Percentiles rank a stretch among this genome's conserved stretches.
phyloP scores from a whole-genome alignment of 148 eudicot species.

The Agrostemma githago region DNA sequence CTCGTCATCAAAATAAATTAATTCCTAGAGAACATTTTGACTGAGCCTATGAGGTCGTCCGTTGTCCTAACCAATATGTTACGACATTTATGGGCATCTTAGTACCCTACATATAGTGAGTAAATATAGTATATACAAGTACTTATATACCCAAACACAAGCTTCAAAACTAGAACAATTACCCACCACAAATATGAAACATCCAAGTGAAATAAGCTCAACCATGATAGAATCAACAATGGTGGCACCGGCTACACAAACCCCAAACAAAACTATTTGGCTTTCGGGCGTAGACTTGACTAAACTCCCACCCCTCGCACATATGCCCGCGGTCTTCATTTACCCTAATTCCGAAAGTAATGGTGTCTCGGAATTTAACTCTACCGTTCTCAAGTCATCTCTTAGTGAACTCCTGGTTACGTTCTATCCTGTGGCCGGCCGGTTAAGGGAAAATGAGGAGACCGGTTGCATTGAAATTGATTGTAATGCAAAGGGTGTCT shows the following conservation, averaged over 20 bases:
- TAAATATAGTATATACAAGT: no score
- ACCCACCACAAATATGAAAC: no score
- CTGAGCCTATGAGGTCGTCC: no score
- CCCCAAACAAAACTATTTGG: constrained; percentile 25
- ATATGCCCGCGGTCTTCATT: not conserved
- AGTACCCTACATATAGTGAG: no score
- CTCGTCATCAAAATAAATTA: no score
- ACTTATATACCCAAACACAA: no score
- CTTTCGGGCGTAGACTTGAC: constrained; percentile 30
- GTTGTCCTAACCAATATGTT: no score
- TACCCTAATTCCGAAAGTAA: not conserved
- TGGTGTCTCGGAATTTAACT: not conserved
- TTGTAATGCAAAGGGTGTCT: constrained; percentile 31
- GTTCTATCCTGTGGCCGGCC: constrained; percentile 34
- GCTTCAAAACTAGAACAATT: no score
- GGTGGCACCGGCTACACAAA: constrained; percentile 21
- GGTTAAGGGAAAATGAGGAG: constrained; percentile 17
- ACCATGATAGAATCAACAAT: constrained; percentile 16
- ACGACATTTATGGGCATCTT: no score
- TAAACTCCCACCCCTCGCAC: constrained; percentile 2
- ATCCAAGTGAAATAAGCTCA: no score
- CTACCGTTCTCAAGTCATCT: constrained; percentile 19
- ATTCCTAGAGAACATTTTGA: no score
- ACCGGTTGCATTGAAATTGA: constrained; percentile 30
- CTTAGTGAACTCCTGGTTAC: constrained; percentile 27